These are phyloP conservation scores for Aspergillus pseudoterreus DNA, from an alignment of 2,329 filamentous ascomycete genomes.

Conservation along the genomic window DNA sequence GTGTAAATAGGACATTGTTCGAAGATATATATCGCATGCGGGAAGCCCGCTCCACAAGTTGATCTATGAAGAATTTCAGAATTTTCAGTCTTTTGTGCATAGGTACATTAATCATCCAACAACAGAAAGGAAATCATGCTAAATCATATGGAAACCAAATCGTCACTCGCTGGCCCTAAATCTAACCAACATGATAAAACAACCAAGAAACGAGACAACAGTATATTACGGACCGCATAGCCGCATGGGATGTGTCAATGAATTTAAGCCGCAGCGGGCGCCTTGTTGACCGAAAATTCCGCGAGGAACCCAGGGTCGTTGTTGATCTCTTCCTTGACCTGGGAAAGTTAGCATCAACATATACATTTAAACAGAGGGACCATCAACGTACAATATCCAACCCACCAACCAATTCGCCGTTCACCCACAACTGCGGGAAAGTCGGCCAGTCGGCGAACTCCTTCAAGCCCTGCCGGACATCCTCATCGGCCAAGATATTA, in stretches of 20 bases:
- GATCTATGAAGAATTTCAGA: too few species aligned
- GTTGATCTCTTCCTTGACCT: conserved; percentile 92
- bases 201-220: not conserved
- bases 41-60: too few species aligned
- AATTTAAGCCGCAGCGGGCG: conserved; percentile 17
- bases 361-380: not conserved
- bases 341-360: conserved; percentile 9
- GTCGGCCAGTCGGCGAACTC: conserved; percentile 99
- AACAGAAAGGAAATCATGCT: not conserved
- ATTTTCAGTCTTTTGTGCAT: not conserved
- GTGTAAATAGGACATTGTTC: not conserved
- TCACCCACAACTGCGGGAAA: conserved; percentile 90
- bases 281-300: conserved; percentile 57
- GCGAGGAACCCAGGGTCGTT: conserved; percentile 79
- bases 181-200: not conserved
- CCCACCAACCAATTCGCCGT: conserved; percentile 86
- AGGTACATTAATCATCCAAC: not conserved
- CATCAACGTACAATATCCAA: conserved; percentile 79
- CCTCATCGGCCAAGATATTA: conserved; percentile 96
- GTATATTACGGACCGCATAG: not conserved
- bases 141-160: not conserved
- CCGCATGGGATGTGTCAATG: not conserved
- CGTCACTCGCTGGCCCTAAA: not conserved
- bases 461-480: conserved; percentile 93
- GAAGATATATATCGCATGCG: too few species aligned